Evolutionary conservation across 225 moss, liverwort and hornwort species (phyloP).

Genomic region (Bryoerythrophyllum caledonicum): DNA sequence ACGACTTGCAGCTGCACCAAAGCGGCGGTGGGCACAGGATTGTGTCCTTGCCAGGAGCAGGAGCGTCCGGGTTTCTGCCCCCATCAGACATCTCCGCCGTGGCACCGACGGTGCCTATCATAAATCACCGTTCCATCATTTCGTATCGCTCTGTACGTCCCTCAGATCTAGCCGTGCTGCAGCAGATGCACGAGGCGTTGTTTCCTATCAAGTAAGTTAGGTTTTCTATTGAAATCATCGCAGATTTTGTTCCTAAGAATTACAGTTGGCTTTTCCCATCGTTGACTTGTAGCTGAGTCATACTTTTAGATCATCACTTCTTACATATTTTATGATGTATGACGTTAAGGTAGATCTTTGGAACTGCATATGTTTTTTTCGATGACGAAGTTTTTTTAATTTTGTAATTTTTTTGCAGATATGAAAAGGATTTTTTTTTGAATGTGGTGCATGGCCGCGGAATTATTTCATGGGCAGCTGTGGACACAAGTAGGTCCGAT

Average conservation of each 20-base stretch:
- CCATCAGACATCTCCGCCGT: conserved; percentile 34
- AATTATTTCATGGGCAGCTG: conserved; percentile 81
- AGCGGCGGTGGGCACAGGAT: conserved; percentile 41
- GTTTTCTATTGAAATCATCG: background rate
- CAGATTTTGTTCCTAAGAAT: too few species aligned
- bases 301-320: background rate
- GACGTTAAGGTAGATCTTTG: background rate
- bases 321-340: background rate
- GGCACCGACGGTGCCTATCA: conserved; percentile 28
- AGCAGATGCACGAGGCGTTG: conserved; percentile 69
- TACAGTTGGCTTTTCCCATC: too few species aligned
- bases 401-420: conserved; percentile 38
- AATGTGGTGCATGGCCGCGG: conserved; percentile 80
- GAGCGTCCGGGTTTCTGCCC: conserved; percentile 40
- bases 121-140: conserved; percentile 57
- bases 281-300: background rate
- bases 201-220: conserved; percentile 79
- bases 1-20: conserved; percentile 56
- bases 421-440: conserved; percentile 71
- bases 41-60: conserved; percentile 45
- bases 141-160: conserved; percentile 71
- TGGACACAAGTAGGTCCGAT: conserved; percentile 69
- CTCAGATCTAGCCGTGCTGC: conserved; percentile 68
- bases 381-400: too few species aligned
- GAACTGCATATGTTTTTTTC: background rate